Percentiles rank a stretch among this genome's conserved stretches.
phyloP scores from a whole-genome alignment of 2,329 filamentous ascomycete species.

The Escovopsis sp. region DNA sequence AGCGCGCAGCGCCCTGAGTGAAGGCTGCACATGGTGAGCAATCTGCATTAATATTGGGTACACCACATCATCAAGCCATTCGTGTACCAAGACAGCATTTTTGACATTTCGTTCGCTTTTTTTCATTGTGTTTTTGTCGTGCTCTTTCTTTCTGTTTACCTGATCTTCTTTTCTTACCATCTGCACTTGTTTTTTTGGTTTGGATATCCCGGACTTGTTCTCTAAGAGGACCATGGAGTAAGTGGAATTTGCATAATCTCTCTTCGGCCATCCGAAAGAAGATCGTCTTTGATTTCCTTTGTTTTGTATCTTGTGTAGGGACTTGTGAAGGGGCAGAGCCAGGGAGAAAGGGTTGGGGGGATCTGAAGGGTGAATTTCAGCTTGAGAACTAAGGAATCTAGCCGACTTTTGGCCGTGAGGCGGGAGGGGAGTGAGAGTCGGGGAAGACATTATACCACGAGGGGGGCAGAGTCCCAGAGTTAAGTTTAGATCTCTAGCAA shows the following conservation, averaged over 20 bases:
- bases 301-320: not conserved
- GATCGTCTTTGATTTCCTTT: not conserved
- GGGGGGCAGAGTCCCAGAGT: no score
- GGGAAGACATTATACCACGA: no score
- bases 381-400: no score
- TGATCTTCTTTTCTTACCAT: no score
- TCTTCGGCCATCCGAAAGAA: not conserved
- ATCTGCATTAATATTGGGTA: slow-evolving; percentile 1
- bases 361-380: no score
- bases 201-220: slow-evolving; percentile 9
- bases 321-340: no score
- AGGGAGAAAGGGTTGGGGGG: no score
- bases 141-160: slow-evolving; percentile 6
- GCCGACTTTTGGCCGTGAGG: no score
- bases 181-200: slow-evolving; percentile 4
- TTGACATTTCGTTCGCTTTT: slow-evolving; percentile 8
- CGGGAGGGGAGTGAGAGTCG: no score
- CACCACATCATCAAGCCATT: not conserved
- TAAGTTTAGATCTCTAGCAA: no score
- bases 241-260: not conserved
- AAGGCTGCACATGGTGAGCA: not conserved
- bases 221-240: slow-evolving; percentile 12
- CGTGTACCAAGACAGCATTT: slow-evolving; percentile 14
- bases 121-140: slow-evolving; percentile 1
- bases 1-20: not conserved